Evolutionary conservation across 306 rosid genomes (phyloP), one percentile per base, ranked within the genome.

Genomic region (Ziziphus jujuba): DNA sequence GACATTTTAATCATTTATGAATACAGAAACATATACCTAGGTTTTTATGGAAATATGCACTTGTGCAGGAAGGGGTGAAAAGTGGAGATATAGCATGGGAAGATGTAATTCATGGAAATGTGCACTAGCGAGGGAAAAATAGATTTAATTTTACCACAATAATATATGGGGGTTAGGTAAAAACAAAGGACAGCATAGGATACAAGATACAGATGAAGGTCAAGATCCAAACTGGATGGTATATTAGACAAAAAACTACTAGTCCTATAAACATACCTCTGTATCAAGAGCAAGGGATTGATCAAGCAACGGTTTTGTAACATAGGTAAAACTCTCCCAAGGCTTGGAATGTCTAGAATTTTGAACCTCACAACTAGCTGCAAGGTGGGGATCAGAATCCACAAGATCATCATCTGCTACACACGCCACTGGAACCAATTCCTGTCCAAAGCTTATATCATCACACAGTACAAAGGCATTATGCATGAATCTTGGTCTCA

Each of bases 361-460:
- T 78, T 84, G 80, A 44, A 74, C 75, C 70, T 79, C 72, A 35
- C 81, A 73, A 67, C 81, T 64, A 44, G 71, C 71, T 20, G 17
- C 22, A 23, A 70, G 70, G 66, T 53, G 45, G 68, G 77, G 77
- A 80, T 75, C 79, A 65, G 96, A 84, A 79, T 83, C 76, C 75
- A 66, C 45, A 65, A 76, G 79, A 65, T 73, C 87, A 65, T 88
- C 77, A 79, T 95, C 95, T 54, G 81, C 88, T 23, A 88, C 85
- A 64, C 99, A 95, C 66, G 74, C 72, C 85, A 95, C 89, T 1
- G 96, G 91, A 80, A 87, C 67, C 22, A 76, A 66, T 83, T 95
- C 99, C 80, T 78, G 81, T 74, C 99, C 99, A 66, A 81, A 88
- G 87, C 99, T 95, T 72, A 95, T 82, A 79, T 95, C 99, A 77